Conservation (phyloP, 2,329 filamentous ascomycete species). For the Byssochlamys sp. region DNA sequence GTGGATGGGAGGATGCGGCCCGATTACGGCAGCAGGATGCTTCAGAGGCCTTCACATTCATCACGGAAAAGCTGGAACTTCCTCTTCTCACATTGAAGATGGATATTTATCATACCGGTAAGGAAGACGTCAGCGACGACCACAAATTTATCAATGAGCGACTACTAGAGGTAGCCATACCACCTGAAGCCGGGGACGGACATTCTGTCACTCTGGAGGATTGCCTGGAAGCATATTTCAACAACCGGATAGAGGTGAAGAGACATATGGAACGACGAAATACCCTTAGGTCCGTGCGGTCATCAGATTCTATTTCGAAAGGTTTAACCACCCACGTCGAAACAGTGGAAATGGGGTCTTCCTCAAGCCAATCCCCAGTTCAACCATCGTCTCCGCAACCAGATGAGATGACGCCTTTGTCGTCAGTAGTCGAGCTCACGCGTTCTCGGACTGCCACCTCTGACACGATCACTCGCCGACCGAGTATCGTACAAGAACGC, state of each 20-base stretch:
- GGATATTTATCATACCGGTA: slow-evolving; percentile 86
- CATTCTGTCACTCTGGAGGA: slow-evolving; percentile 72
- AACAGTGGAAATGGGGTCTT: slow-evolving; percentile 31
- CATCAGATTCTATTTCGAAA: slow-evolving; percentile 29
- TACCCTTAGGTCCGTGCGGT: slow-evolving; percentile 42
- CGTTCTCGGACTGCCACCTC: slow-evolving; percentile 15
- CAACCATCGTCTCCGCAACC: slow-evolving; percentile 13
- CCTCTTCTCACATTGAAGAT: slow-evolving; percentile 85
- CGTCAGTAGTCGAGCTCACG: slow-evolving; percentile 17
- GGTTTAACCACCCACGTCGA: slow-evolving; percentile 33
- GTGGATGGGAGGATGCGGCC: slow-evolving; percentile 77
- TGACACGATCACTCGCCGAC: slow-evolving; percentile 18
- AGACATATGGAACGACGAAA: slow-evolving; percentile 58
- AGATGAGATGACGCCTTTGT: slow-evolving; percentile 15
- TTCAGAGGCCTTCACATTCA: slow-evolving; percentile 89
- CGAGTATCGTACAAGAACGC: slow-evolving; percentile 36
- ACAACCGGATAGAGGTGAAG: slow-evolving; percentile 80
- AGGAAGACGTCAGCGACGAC: slow-evolving; percentile 71
- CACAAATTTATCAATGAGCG: slow-evolving; percentile 92
- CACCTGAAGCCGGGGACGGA: slow-evolving; percentile 56
- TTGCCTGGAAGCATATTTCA: slow-evolving; percentile 89
- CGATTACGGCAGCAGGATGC: slow-evolving; percentile 80
- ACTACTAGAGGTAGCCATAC: slow-evolving; percentile 82
- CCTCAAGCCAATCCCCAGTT: slow-evolving; percentile 26
- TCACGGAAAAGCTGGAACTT: slow-evolving; percentile 78